Conservation (phyloP, 305 asterid genomes). For the Nicotiana rustica region DNA sequence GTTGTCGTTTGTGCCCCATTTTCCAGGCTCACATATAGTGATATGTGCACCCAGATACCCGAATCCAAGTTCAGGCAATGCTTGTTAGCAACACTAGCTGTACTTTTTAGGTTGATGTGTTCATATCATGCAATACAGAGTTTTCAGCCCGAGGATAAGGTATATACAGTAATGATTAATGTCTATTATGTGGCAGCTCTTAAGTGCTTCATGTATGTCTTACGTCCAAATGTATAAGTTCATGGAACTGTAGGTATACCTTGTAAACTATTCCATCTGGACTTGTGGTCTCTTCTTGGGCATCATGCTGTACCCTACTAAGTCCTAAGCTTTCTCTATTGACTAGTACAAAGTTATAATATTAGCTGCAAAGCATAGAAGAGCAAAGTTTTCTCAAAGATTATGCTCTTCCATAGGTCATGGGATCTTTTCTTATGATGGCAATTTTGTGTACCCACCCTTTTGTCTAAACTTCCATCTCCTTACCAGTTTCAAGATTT, state of each 20-base stretch:
- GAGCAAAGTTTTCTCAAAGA: constrained; percentile 5
- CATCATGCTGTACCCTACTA: constrained; percentile 19
- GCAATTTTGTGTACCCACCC: not conserved
- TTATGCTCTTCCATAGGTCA: not conserved
- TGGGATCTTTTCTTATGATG: constrained; percentile 22
- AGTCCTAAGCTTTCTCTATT: not conserved
- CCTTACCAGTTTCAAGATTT: not conserved
- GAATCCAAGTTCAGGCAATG: constrained; percentile 97
- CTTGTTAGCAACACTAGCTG: constrained; percentile 84
- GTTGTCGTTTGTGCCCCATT: constrained; percentile 42
- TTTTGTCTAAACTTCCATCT: not conserved
- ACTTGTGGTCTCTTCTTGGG: constrained; percentile 31
- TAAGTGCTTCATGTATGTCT: constrained; percentile 28
- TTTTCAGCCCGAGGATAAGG: constrained; percentile 80
- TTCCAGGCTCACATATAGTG: constrained; percentile 96
- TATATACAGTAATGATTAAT: constrained; percentile 39
- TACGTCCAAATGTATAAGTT: constrained; percentile 5
- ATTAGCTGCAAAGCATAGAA: constrained; percentile 29
- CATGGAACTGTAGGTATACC: not conserved
- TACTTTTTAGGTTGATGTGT: constrained; percentile 90
- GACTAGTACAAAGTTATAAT: not conserved
- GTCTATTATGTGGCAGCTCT: not conserved
- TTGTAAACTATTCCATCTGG: constrained; percentile 16
- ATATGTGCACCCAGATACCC: constrained; percentile 88
- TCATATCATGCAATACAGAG: constrained; percentile 85